These are phyloP conservation scores for Solanum clarkiae DNA, from an alignment of 257 asterid genomes.

Conservation along the genomic window DNA sequence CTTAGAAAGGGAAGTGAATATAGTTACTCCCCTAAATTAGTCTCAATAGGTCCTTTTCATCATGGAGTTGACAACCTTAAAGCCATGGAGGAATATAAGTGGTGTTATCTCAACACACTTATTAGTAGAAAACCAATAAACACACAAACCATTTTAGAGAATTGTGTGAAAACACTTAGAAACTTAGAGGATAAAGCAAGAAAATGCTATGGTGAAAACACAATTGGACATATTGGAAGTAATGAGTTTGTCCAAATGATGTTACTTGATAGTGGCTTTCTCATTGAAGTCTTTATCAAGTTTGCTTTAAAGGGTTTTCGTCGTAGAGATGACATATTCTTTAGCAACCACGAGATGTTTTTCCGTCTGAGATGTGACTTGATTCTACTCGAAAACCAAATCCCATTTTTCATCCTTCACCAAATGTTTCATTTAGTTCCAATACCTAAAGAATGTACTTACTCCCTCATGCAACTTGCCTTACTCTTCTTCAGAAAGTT, in stretches of 20 bases:
- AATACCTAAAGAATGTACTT: conserved; percentile 11
- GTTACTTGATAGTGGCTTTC: conserved; percentile 38
- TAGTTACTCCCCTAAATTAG: conserved; percentile 20
- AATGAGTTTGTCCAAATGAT: conserved; percentile 30
- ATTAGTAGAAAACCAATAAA: conserved; percentile 18
- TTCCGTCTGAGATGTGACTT: conserved; percentile 24
- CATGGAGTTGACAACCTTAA: conserved; percentile 6
- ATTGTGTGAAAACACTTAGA: conserved; percentile 24
- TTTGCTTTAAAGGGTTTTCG: conserved; percentile 15
- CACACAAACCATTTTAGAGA: conserved; percentile 15
- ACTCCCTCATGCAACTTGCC: conserved; percentile 28
- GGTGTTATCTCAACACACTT: conserved; percentile 32
- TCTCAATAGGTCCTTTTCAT: conserved; percentile 54
- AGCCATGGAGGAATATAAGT: conserved; percentile 23
- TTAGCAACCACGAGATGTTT: conserved; percentile 3
- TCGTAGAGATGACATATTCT: conserved; percentile 42
- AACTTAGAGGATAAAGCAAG: conserved; percentile 23
- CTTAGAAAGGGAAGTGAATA: conserved; percentile 4
- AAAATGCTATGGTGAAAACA: conserved; percentile 24
- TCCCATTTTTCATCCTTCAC: conserved; percentile 39
- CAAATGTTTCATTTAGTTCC: conserved; percentile 28
- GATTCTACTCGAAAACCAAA: conserved; percentile 36
- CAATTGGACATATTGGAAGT: conserved; percentile 10
- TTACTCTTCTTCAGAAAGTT: conserved; percentile 26
- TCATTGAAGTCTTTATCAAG: conserved; percentile 40